These are phyloP conservation scores for Aspergillus sp. DNA, from an alignment of 2,329 filamentous ascomycete species.

Conservation along the genomic window DNA sequence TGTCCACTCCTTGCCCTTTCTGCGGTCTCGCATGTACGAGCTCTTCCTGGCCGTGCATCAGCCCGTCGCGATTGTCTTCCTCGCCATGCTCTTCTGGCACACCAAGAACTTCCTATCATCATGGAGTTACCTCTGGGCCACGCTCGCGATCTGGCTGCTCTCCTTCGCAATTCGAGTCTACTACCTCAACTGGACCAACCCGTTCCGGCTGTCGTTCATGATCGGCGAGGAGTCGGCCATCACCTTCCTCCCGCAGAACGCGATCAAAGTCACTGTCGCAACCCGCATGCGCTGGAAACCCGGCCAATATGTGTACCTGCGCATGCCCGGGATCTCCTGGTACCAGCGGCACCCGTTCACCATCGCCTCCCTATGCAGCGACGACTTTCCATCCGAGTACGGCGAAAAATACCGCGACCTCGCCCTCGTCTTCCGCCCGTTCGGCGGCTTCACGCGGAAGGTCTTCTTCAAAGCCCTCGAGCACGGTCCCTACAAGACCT, in stretches of 20 bases:
- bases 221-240: constrained; percentile 90
- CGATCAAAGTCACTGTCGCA: constrained; percentile 92
- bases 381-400: constrained; percentile 89
- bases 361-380: constrained; percentile 85
- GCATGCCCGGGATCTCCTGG: constrained; percentile 87
- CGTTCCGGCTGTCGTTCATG: constrained; percentile 74
- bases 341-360: constrained; percentile 96
- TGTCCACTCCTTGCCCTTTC: constrained; percentile 74
- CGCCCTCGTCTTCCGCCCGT: constrained; percentile 86
- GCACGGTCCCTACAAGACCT: constrained; percentile 86
- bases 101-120: constrained; percentile 88
- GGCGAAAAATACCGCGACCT: constrained; percentile 86
- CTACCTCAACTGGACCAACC: constrained; percentile 86
- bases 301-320: constrained; percentile 90
- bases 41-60: constrained; percentile 79
- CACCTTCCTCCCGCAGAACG: constrained; percentile 84
- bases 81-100: constrained; percentile 92
- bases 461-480: constrained; percentile 79
- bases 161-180: constrained; percentile 74
- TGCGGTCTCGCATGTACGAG: constrained; percentile 79
- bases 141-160: constrained; percentile 71
- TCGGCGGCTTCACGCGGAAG: constrained; percentile 82
- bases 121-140: constrained; percentile 84
- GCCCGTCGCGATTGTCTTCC: constrained; percentile 74
- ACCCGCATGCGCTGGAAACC: constrained; percentile 91